Evolutionary conservation across 768 basidiomycete species (phyloP).

Genomic region (Leccinellum rugosiceps): DNA sequence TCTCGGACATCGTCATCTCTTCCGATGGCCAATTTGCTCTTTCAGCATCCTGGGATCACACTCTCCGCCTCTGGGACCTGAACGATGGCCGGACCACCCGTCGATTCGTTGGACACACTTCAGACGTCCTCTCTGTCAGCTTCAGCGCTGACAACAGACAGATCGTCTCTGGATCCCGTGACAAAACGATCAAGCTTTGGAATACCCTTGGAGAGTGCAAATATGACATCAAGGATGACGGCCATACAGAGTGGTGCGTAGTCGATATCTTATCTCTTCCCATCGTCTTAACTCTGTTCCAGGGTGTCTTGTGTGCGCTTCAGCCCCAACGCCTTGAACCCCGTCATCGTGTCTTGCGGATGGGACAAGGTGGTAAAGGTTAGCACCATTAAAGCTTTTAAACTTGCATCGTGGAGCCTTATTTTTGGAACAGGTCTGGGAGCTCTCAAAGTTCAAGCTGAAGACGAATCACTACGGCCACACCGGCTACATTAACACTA

Average conservation of each 20-base stretch:
- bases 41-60: conserved; percentile 99
- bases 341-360: conserved; percentile 97
- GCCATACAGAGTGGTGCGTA: conserved; percentile 87
- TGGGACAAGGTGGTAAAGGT: conserved; percentile 99
- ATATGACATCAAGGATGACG: conserved; percentile 98
- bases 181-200: conserved; percentile 98
- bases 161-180: conserved; percentile 97
- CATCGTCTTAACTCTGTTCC: not conserved
- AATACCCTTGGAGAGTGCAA: conserved; percentile 99
- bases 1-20: conserved; percentile 97
- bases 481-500: conserved; percentile 98
- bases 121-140: conserved; percentile 97
- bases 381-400: conserved; percentile 27
- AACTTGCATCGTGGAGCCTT: conserved; percentile 3
- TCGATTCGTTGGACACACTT: conserved; percentile 96
- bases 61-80: conserved; percentile 98
- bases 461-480: conserved; percentile 99
- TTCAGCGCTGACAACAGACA: conserved; percentile 99
- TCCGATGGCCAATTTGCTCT: conserved; percentile 99
- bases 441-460: conserved; percentile 99
- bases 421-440: conserved; percentile 83
- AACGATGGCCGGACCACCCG: conserved; percentile 96
- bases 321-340: conserved; percentile 95
- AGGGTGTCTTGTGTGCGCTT: conserved; percentile 99
- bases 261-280: not conserved